Evolutionary conservation across 148 eudicot species (phyloP).

Genomic region (Vaccinium myrtillus): DNA sequence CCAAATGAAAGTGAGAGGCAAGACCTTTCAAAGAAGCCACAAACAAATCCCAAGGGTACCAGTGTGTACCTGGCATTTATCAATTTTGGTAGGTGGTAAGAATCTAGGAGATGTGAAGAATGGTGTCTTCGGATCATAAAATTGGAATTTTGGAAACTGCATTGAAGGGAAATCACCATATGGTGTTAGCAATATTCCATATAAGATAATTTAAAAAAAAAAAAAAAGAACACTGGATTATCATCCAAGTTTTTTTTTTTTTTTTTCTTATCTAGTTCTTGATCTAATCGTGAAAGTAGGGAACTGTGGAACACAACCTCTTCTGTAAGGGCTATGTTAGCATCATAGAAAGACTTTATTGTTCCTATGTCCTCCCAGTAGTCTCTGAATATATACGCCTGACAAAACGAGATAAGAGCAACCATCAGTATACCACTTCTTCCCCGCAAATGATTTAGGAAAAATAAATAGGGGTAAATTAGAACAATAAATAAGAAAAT

Average conservation of each 20-base stretch:
- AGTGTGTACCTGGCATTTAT: constrained; percentile 74
- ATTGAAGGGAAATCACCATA: background rate
- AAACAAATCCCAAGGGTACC: background rate
- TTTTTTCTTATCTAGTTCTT: background rate
- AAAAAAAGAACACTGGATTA: background rate
- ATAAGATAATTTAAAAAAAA: background rate
- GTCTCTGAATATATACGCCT: constrained; percentile 93
- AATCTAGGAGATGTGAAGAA: constrained; percentile 90
- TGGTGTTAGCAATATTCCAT: background rate
- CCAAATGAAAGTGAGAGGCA: background rate
- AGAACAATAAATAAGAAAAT: background rate
- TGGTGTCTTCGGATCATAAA: constrained; percentile 94
- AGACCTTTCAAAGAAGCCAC: background rate
- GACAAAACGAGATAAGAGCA: constrained; percentile 17
- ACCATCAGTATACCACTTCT: background rate
- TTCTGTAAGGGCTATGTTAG: constrained; percentile 85
- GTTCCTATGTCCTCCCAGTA: constrained; percentile 99
- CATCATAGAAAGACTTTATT: constrained; percentile 76
- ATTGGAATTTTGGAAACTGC: constrained; percentile 78
- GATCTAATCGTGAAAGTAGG: background rate
- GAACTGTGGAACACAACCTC: constrained; percentile 48
- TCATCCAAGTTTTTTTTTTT: background rate
- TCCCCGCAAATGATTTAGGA: background rate
- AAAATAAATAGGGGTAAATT: background rate
- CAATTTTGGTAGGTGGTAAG: constrained; percentile 91